Evolutionary conservation across 345 rosid genomes (phyloP).

Genomic region (Populus deltoides): DNA sequence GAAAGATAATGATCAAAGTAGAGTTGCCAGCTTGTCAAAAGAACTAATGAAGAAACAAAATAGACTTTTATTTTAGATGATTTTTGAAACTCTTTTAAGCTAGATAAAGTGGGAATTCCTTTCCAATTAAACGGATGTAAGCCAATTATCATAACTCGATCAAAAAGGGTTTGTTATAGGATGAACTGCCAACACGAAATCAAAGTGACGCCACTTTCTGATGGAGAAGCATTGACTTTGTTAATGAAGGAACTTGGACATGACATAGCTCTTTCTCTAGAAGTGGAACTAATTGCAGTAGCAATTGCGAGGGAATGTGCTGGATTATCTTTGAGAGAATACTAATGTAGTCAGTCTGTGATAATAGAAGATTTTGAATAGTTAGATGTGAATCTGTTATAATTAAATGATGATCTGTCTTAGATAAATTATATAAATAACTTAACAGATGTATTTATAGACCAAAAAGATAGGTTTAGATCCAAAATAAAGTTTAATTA

Average conservation of each 20-base stretch:
- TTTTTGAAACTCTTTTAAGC: neutral
- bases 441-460: too few species aligned
- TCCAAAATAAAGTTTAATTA: too few species aligned
- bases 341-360: too few species aligned
- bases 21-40: neutral
- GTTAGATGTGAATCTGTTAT: too few species aligned
- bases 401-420: too few species aligned
- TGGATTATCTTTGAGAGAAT: neutral
- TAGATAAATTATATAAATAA: too few species aligned
- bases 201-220: neutral
- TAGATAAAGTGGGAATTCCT: neutral
- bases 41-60: too few species aligned
- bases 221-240: neutral
- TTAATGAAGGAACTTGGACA: neutral
- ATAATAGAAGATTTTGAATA: too few species aligned
- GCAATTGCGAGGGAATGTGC: neutral
- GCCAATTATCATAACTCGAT: neutral
- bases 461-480: too few species aligned
- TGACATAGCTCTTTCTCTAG: neutral
- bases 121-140: neutral
- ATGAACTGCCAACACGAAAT: neutral
- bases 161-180: neutral
- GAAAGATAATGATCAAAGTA: neutral
- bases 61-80: neutral
- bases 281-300: neutral